Conservation (phyloP, 768 basidiomycete species). For the Phaeolepiota aurea region DNA sequence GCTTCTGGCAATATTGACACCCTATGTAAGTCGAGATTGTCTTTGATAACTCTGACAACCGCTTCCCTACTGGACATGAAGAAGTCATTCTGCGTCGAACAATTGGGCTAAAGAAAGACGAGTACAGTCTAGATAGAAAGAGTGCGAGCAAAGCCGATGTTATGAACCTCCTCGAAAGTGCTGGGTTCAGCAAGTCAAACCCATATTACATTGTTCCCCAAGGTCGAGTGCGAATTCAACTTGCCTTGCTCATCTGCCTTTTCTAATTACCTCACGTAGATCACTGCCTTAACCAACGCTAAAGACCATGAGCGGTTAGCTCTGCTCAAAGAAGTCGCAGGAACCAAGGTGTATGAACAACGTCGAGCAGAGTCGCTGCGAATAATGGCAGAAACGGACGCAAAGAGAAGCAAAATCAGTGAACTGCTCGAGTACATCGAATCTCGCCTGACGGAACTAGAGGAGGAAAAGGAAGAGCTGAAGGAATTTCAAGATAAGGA, state of each 20-base stretch:
- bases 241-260: not conserved
- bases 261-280: slow-evolving; percentile 36
- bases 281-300: slow-evolving; percentile 93
- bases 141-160: slow-evolving; percentile 94
- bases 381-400: slow-evolving; percentile 95
- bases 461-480: slow-evolving; percentile 96
- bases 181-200: slow-evolving; percentile 96
- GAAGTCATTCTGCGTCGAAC: slow-evolving; percentile 87
- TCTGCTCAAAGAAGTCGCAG: slow-evolving; percentile 96
- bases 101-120: slow-evolving; percentile 97
- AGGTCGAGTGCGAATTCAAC: slow-evolving; percentile 67
- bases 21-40: slow-evolving; percentile 69
- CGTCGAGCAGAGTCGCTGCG: slow-evolving; percentile 86
- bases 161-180: slow-evolving; percentile 93
- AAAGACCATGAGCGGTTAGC: slow-evolving; percentile 92
- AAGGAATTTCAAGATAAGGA: slow-evolving; percentile 97
- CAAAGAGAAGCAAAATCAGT: slow-evolving; percentile 85
- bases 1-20: not conserved
- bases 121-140: slow-evolving; percentile 95
- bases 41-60: slow-evolving; percentile 90
- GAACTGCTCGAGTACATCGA: slow-evolving; percentile 90
- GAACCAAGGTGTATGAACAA: slow-evolving; percentile 97
- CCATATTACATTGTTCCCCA: slow-evolving; percentile 99
- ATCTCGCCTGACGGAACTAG: slow-evolving; percentile 80
- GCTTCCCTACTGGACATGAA: slow-evolving; percentile 87